Evolutionary conservation across 305 asterid genomes (phyloP), one percentile per base, ranked within the genome.

Genomic region (Fraxinus xanthoxyloides): DNA sequence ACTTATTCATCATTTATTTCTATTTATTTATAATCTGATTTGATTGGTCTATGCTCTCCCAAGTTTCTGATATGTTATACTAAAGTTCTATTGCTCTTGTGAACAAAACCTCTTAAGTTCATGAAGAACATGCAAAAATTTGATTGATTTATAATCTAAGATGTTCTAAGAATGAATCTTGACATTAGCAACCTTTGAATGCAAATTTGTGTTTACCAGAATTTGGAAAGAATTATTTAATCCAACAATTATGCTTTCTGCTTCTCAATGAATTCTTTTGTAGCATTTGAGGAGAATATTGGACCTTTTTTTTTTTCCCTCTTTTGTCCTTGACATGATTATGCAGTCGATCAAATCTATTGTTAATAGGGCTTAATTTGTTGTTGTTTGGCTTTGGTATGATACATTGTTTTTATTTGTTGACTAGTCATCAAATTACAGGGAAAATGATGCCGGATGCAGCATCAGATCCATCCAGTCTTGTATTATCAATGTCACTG

Each of bases 401-500:
- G 61, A 51, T 51, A 17, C 63, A n/a, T 54, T 54, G 63, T 54
- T 54, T 54, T 26, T 56, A 19, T 56, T 56, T 7, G 3, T n/a
- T 54, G 65, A 10, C 26, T 17, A 51, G 65, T 54, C 65, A 54
- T 54, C 26, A 54, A 51, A 54, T 51, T 51, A 19, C 86, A 90
- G 98, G 90, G 83, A 91, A 88, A 84, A 83, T 90, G 88, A 79
- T 34, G 78, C 84, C 86, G 24, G 87, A 85, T 36, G 88, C 85
- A 0, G 83, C 84, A 5, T 65, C 89, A 4, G 93, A 87, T 61
- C 79, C 96, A 19, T 82, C 92, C 1, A 85, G 91, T 36, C 88
- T 93, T 21, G 89, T 82, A 2, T 74, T 93, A 38, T 85, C 90
- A 1, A 94, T 76, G 73, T 91, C 93, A 0, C 97, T 95, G 2